phyloP scores from a whole-genome alignment of 1,284 basidiomycete genomes.

The Marasmius oreades region DNA sequence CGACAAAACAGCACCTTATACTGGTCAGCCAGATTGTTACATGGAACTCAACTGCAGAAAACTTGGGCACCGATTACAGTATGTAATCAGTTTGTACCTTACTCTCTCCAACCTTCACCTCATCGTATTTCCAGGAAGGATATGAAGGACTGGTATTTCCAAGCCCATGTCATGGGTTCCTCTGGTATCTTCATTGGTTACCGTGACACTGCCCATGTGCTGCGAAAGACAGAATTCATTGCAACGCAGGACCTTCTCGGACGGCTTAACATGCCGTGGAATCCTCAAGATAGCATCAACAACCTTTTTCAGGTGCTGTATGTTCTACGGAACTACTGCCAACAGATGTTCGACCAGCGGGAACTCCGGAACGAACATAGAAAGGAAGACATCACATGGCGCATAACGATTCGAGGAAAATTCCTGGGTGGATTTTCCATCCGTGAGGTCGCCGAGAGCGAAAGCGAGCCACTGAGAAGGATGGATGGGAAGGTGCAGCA shows the following conservation, averaged over 20 bases:
- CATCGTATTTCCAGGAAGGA: not conserved
- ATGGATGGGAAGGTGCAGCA: not conserved
- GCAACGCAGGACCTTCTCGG: slow-evolving; percentile 7
- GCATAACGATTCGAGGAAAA: slow-evolving; percentile 6
- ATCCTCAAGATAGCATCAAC: slow-evolving; percentile 10
- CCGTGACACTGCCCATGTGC: slow-evolving; percentile 11
- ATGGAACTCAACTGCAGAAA: slow-evolving; percentile 13
- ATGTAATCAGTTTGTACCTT: not conserved
- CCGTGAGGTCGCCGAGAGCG: not conserved
- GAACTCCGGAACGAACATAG: not conserved
- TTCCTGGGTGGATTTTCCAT: not conserved
- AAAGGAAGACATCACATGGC: slow-evolving; percentile 9
- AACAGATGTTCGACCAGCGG: slow-evolving; percentile 12
- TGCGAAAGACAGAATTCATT: slow-evolving; percentile 7
- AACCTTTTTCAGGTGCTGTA: slow-evolving; percentile 14
- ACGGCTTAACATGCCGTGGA: slow-evolving; percentile 3
- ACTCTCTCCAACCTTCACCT: not conserved
- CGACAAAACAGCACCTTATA: slow-evolving; percentile 2
- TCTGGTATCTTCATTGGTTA: slow-evolving; percentile 12
- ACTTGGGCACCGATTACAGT: not conserved
- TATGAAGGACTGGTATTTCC: slow-evolving; percentile 15
- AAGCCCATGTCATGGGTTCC: slow-evolving; percentile 14
- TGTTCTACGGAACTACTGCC: slow-evolving; percentile 14
- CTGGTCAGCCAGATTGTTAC: slow-evolving; percentile 9
- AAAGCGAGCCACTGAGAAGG: not conserved